Percentiles rank a stretch among this genome's conserved stretches.
phyloP scores from a whole-genome alignment of 2,329 filamentous ascomycete genomes.

The Atkinsonella hypoxylon region DNA sequence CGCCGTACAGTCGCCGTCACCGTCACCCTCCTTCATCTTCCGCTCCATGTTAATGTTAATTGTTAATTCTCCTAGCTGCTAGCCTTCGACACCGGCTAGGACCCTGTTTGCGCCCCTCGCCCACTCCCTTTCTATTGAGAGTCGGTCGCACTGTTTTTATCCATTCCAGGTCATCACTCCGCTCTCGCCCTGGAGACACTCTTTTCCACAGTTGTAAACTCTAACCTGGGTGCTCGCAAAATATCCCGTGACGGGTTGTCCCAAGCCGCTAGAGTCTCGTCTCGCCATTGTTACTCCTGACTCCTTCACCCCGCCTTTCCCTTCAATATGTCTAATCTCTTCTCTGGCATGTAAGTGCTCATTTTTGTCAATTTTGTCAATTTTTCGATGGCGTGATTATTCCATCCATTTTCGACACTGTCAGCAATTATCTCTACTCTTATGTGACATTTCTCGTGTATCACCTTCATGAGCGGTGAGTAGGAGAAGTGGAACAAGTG shows the following conservation, averaged over 20 bases:
- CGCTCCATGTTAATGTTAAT: not conserved
- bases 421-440: not conserved
- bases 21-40: not conserved
- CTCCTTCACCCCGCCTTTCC: slow-evolving; percentile 7
- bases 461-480: not conserved
- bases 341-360: slow-evolving; percentile 48
- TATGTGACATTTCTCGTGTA: not conserved
- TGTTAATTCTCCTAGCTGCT: not conserved
- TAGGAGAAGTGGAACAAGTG: not conserved
- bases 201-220: not conserved
- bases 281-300: slow-evolving; percentile 5
- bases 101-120: not conserved
- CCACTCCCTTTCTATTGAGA: not conserved
- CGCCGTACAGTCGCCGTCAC: not conserved
- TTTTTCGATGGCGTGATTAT: not conserved
- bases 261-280: not conserved
- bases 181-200: not conserved
- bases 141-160: not conserved
- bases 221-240: not conserved
- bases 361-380: too few relatives aligned
- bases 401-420: not conserved
- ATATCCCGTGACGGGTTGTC: slow-evolving; percentile 6
- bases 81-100: not conserved
- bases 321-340: slow-evolving; percentile 44
- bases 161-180: not conserved